Evolutionary conservation across 306 rosid genomes (phyloP).

Genomic region (Chamaecrista fasciculata): DNA sequence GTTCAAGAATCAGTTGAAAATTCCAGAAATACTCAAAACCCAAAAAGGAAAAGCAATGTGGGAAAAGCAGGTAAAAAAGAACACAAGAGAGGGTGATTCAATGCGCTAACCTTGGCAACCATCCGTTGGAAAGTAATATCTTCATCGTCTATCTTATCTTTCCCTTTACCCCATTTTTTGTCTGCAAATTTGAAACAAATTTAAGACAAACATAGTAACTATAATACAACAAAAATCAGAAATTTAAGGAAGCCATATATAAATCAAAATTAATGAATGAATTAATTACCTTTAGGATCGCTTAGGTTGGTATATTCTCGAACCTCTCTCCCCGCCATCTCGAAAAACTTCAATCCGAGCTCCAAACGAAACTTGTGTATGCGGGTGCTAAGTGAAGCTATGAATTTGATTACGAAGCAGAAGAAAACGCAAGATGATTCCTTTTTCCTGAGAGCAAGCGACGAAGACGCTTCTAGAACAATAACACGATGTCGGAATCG

Average conservation of each 20-base stretch:
- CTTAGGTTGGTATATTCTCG: slow-evolving; percentile 98
- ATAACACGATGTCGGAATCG: not conserved
- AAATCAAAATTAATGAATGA: too few relatives aligned
- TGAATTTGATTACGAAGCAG: not conserved
- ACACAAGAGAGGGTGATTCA: slow-evolving; percentile 43
- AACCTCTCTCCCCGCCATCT: slow-evolving; percentile 97
- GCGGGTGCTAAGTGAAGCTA: not conserved
- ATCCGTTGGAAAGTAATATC: slow-evolving; percentile 95
- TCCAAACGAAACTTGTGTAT: not conserved
- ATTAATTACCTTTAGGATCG: slow-evolving; percentile 77
- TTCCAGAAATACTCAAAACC: not conserved
- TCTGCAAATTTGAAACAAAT: slow-evolving; percentile 41
- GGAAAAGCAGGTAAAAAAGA: not conserved
- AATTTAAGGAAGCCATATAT: not conserved
- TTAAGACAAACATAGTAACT: slow-evolving; percentile 14
- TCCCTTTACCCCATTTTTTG: slow-evolving; percentile 91
- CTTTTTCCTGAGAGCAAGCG: not conserved
- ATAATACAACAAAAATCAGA: not conserved
- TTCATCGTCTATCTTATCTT: slow-evolving; percentile 93
- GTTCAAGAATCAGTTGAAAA: not conserved
- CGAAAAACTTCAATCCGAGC: slow-evolving; percentile 3
- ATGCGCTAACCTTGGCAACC: slow-evolving; percentile 99
- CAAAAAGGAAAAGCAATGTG: not conserved
- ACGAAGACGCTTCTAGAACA: slow-evolving; percentile 13
- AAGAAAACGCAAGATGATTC: not conserved